These are phyloP conservation scores for Syncephalastrum monosporum DNA, from an alignment of 371 early-diverging fungal species.

Conservation along the genomic window DNA sequence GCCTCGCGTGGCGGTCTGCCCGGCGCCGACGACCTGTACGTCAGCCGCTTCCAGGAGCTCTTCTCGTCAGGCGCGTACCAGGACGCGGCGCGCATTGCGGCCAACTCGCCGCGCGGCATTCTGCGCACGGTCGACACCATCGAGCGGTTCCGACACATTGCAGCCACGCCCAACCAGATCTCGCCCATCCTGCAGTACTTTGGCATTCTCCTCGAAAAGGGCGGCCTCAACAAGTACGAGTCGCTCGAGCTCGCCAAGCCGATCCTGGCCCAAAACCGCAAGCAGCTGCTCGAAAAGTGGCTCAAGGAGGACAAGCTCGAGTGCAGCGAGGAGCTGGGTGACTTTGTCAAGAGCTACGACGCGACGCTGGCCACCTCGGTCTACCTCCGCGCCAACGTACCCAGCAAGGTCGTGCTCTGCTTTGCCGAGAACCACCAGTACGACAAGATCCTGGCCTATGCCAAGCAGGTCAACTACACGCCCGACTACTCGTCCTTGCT, in stretches of 20 bases:
- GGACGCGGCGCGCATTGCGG: slow-evolving; percentile 96
- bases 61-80: slow-evolving; percentile 74
- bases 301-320: slow-evolving; percentile 97
- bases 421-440: slow-evolving; percentile 97
- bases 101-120: slow-evolving; percentile 91
- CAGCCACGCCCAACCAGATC: slow-evolving; percentile 77
- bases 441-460: slow-evolving; percentile 93
- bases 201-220: slow-evolving; percentile 94
- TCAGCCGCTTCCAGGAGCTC: slow-evolving; percentile 84
- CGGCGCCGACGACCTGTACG: slow-evolving; percentile 94
- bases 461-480: slow-evolving; percentile 88
- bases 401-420: slow-evolving; percentile 90
- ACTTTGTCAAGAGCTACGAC: slow-evolving; percentile 93
- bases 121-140: slow-evolving; percentile 94
- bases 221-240: slow-evolving; percentile 93
- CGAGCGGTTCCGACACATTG: slow-evolving; percentile 90
- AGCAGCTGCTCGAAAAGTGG: slow-evolving; percentile 96
- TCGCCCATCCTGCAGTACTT: slow-evolving; percentile 97
- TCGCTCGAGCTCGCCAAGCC: slow-evolving; percentile 92
- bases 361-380: slow-evolving; percentile 88
- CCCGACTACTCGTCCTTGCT: slow-evolving; percentile 92
- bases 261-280: slow-evolving; percentile 90
- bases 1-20: slow-evolving; percentile 90
- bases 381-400: slow-evolving; percentile 92
- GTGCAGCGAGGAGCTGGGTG: slow-evolving; percentile 97